Conservation (phyloP, 306 rosid species). For the Cucurbita pepo region DNA sequence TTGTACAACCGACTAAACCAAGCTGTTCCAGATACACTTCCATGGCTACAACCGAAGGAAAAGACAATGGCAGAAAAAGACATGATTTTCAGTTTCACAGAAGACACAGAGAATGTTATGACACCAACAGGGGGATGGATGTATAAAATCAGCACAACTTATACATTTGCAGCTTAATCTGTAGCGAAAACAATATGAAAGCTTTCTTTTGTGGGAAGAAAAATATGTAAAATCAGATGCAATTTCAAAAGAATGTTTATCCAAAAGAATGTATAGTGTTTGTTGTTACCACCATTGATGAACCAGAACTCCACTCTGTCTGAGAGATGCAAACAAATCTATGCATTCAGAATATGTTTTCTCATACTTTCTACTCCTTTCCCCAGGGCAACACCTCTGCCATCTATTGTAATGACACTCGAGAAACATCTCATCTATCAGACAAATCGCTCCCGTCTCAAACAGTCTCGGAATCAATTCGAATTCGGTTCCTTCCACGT, state of each 20-base stretch:
- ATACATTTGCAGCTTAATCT: background rate
- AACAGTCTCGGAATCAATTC: constrained; percentile 72
- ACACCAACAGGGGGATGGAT: background rate
- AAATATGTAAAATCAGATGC: constrained; percentile 1
- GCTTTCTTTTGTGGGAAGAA: background rate
- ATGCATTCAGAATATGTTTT: constrained; percentile 73
- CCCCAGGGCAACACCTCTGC: constrained; percentile 94
- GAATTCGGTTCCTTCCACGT: constrained; percentile 89
- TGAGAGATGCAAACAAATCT: constrained; percentile 54
- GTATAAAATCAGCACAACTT: background rate
- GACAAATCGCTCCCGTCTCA: constrained; percentile 80
- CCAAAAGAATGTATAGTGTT: background rate
- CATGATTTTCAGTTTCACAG: background rate
- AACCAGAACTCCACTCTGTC: constrained; percentile 89
- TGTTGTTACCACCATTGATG: constrained; percentile 82
- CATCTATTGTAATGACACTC: constrained; percentile 95
- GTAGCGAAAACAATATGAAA: background rate
- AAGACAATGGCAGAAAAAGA: background rate
- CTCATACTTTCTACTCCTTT: constrained; percentile 78
- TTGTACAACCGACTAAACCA: background rate
- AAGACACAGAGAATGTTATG: background rate
- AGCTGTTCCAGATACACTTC: background rate
- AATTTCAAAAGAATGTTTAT: constrained; percentile 1
- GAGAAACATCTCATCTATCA: constrained; percentile 84
- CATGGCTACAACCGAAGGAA: background rate